phyloP scores from a whole-genome alignment of 805 yeast genomes.

The Saturnispora saitoi region DNA sequence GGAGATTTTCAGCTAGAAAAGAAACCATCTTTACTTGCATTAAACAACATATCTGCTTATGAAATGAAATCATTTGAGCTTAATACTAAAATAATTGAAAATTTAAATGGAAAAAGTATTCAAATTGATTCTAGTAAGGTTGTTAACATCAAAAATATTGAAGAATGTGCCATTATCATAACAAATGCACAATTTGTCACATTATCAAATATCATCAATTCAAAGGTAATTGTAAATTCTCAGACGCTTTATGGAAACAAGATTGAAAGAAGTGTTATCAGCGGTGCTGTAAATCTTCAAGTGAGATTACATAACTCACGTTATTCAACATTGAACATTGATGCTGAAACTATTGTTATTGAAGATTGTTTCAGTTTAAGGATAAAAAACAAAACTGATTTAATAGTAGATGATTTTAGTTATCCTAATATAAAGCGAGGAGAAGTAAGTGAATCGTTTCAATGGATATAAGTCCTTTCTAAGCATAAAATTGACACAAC shows the following conservation, averaged over 20 bases:
- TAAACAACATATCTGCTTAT: not conserved
- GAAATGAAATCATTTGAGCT: not conserved
- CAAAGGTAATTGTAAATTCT: not conserved
- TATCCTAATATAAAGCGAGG: conserved; percentile 12
- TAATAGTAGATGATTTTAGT: conserved; percentile 25
- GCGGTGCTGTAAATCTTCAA: conserved; percentile 12
- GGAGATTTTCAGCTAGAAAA: conserved; percentile 1
- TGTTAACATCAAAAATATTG: not conserved
- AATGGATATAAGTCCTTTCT: not conserved
- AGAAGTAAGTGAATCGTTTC: not conserved
- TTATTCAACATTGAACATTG: conserved; percentile 12
- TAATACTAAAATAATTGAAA: not conserved
- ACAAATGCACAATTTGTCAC: not conserved
- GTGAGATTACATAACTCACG: conserved; percentile 20
- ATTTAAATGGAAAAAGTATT: not conserved
- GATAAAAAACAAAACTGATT: conserved; percentile 3
- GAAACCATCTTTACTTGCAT: not conserved
- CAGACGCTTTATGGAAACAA: not conserved
- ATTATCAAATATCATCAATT: not conserved
- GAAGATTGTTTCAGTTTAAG: conserved; percentile 19
- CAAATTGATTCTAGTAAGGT: not conserved
- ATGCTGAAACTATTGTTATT: conserved; percentile 14
- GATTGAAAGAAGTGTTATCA: not conserved
- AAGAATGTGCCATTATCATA: not conserved
- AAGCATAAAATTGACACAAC: not conserved